Conservation (phyloP, 1,139 yeast genomes). For the Pneumocystis sp. region DNA sequence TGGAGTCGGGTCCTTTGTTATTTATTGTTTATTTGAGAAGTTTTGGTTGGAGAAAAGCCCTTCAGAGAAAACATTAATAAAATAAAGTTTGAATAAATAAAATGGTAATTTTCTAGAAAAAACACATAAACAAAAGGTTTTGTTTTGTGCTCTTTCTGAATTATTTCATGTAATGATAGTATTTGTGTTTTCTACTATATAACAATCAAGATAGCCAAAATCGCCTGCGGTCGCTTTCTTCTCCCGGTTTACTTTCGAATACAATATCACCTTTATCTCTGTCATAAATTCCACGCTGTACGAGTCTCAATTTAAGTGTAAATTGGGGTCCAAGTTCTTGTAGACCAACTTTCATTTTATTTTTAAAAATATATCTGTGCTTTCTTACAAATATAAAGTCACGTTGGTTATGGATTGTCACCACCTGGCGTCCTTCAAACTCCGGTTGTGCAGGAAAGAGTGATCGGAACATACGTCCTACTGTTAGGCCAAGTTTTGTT, state of each 20-base stretch:
- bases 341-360: conserved; percentile 82
- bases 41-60: conserved; percentile 20
- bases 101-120: background rate
- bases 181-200: background rate
- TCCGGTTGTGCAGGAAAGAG: conserved; percentile 88
- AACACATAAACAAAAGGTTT: background rate
- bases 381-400: conserved; percentile 90
- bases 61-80: conserved; percentile 4
- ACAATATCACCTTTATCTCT: conserved; percentile 8
- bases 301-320: conserved; percentile 69
- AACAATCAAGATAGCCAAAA: background rate
- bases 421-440: conserved; percentile 86
- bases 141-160: too few species aligned
- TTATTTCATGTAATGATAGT: background rate
- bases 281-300: conserved; percentile 85
- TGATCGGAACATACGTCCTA: conserved; percentile 80
- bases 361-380: conserved; percentile 77
- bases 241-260: conserved; percentile 3
- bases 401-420: conserved; percentile 88
- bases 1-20: conserved; percentile 62
- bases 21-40: conserved; percentile 48
- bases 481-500: conserved; percentile 82
- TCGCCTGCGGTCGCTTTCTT: background rate
- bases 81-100: background rate
- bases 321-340: conserved; percentile 97